phyloP scores from a whole-genome alignment of 306 rosid species.

The Potentilla sterilis region DNA sequence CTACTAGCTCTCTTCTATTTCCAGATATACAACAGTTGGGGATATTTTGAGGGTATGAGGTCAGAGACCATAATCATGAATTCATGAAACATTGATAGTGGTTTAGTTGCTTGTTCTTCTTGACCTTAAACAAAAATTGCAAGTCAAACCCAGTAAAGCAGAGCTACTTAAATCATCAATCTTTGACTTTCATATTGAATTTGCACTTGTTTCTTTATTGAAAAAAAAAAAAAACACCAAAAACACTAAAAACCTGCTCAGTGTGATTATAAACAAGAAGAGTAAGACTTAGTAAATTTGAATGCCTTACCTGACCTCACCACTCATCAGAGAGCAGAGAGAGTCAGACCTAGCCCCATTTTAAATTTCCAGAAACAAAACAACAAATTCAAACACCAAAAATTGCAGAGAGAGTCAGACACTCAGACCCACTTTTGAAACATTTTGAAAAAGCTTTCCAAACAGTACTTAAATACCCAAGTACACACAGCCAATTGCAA shows the following conservation, averaged over 20 bases:
- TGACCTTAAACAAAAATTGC: not conserved
- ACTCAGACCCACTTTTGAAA: slow-evolving; percentile 11
- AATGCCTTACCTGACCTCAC: not conserved
- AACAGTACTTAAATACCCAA: not conserved
- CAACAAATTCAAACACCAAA: slow-evolving; percentile 7
- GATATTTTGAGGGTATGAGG: not conserved
- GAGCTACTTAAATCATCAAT: not conserved
- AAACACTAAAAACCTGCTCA: not conserved
- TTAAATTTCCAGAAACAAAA: not conserved
- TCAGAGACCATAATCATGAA: not conserved
- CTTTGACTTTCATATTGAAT: slow-evolving; percentile 16
- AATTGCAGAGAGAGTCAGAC: not conserved
- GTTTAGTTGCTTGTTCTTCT: not conserved
- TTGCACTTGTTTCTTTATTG: not conserved
- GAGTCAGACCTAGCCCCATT: not conserved
- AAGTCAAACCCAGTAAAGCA: slow-evolving; percentile 17
- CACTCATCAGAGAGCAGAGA: too few relatives aligned
- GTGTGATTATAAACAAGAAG: not conserved
- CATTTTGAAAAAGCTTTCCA: slow-evolving; percentile 10
- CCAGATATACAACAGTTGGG: not conserved
- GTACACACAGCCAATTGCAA: not conserved
- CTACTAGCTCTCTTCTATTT: slow-evolving; percentile 2
- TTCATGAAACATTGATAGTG: not conserved
- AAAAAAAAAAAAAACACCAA: not conserved
- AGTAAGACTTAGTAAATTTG: not conserved